Conservation (phyloP, 2,329 filamentous ascomycete genomes). For the Colletotrichum gigasporum region DNA sequence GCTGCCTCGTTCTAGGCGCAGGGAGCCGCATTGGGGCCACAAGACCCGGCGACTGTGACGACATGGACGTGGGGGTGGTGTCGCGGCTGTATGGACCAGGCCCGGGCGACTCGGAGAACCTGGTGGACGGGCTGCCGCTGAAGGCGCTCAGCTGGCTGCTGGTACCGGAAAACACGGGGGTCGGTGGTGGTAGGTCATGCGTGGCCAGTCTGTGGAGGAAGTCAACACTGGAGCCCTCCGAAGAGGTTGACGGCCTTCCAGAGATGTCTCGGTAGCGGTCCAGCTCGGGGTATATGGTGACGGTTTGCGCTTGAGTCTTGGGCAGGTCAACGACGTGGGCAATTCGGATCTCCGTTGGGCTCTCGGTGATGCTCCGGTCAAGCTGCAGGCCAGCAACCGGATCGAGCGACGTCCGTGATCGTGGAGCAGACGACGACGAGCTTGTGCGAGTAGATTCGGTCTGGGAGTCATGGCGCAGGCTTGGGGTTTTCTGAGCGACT, state of each 20-base stretch:
- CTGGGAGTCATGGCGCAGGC: slow-evolving; percentile 44
- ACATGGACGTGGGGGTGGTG: slow-evolving; percentile 81
- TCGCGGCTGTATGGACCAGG: slow-evolving; percentile 78
- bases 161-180: slow-evolving; percentile 68
- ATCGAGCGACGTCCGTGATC: slow-evolving; percentile 47
- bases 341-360: slow-evolving; percentile 53
- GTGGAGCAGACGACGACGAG: slow-evolving; percentile 54
- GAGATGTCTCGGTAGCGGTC: slow-evolving; percentile 65
- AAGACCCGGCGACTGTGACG: slow-evolving; percentile 76
- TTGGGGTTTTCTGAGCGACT: slow-evolving; percentile 49
- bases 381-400: slow-evolving; percentile 44
- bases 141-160: slow-evolving; percentile 66
- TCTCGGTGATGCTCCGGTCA: slow-evolving; percentile 53
- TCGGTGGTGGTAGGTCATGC: slow-evolving; percentile 73
- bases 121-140: slow-evolving; percentile 78
- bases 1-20: slow-evolving; percentile 59
- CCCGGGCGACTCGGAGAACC: slow-evolving; percentile 77
- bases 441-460: slow-evolving; percentile 48
- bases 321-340: slow-evolving; percentile 53
- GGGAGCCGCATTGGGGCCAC: slow-evolving; percentile 58
- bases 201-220: slow-evolving; percentile 67
- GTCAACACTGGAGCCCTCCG: slow-evolving; percentile 49
- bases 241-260: slow-evolving; percentile 47
- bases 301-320: slow-evolving; percentile 48
- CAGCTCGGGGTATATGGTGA: slow-evolving; percentile 66